Percentiles rank a stretch among this genome's conserved stretches.
These are phyloP conservation scores for Populus ilicifolia DNA, from an alignment of 345 rosid genomes.

Conservation along the genomic window DNA sequence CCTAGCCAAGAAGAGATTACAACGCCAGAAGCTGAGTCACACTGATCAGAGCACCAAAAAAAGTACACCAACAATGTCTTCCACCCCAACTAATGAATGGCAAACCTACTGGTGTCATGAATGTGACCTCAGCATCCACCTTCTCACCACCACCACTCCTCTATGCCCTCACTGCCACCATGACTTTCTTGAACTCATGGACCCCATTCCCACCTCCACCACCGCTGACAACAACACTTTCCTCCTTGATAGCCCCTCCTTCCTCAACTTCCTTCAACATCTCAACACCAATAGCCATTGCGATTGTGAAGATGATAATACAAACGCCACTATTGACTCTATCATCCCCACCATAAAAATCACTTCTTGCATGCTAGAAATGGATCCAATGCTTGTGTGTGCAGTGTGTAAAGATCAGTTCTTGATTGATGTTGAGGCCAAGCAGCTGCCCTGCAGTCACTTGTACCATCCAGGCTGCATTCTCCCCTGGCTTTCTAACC, in stretches of 20 bases:
- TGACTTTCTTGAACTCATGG: slow-evolving; percentile 33
- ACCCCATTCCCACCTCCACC: slow-evolving; percentile 15
- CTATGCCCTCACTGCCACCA: slow-evolving; percentile 45
- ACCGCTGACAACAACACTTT: neutral
- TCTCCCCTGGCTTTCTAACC: slow-evolving; percentile 50
- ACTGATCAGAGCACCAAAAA: neutral
- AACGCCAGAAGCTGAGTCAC: too few relatives aligned
- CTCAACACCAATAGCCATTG: slow-evolving; percentile 15
- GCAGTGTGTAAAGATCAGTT: slow-evolving; percentile 56
- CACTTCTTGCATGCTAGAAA: slow-evolving; percentile 32
- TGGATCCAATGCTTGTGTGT: slow-evolving; percentile 32
- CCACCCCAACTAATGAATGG: slow-evolving; percentile 16
- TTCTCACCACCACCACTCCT: slow-evolving; percentile 26
- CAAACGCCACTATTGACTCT: slow-evolving; percentile 12
- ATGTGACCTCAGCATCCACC: slow-evolving; percentile 53
- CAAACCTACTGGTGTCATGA: slow-evolving; percentile 60
- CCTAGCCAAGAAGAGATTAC: too few relatives aligned
- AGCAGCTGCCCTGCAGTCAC: slow-evolving; percentile 49
- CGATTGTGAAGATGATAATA: slow-evolving; percentile 17
- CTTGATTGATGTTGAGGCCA: slow-evolving; percentile 32
- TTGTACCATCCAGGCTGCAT: slow-evolving; percentile 56
- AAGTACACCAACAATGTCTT: slow-evolving; percentile 7
- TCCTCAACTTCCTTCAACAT: slow-evolving; percentile 38
- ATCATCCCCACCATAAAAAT: slow-evolving; percentile 27
- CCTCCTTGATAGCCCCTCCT: slow-evolving; percentile 45